Percentiles rank a stretch among this genome's conserved stretches.
Evolutionary conservation across 2,329 filamentous ascomycete genomes (phyloP).

Genomic region (Fusarium sp.): DNA sequence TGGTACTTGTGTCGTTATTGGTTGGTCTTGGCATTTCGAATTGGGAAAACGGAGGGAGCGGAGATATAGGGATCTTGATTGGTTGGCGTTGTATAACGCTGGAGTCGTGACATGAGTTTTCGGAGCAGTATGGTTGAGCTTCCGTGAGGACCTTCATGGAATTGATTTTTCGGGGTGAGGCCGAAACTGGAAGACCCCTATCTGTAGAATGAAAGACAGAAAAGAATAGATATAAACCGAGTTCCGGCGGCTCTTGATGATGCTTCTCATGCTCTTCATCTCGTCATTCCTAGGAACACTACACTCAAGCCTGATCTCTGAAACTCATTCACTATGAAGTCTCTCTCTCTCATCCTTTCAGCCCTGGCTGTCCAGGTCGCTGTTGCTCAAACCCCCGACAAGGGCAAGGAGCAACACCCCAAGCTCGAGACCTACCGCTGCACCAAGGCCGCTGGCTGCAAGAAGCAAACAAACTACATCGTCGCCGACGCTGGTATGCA

Average conservation of each 20-base stretch:
- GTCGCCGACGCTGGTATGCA: conserved; percentile 60
- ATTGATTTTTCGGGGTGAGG: neutral
- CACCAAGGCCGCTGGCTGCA: conserved; percentile 59
- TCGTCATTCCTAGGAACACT: neutral
- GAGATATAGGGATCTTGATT: conserved; percentile 22
- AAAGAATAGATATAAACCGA: conserved; percentile 17
- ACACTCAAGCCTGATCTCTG: neutral
- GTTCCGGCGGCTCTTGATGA: neutral
- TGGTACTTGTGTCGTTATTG: conserved; percentile 3
- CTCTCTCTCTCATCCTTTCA: conserved; percentile 1
- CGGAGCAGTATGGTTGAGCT: neutral
- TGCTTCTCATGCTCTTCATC: neutral
- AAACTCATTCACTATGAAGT: conserved; percentile 10
- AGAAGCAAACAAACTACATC: conserved; percentile 54
- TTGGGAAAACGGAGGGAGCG: conserved; percentile 11
- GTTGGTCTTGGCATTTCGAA: neutral
- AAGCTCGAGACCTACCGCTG: conserved; percentile 61
- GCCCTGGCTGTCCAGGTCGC: conserved; percentile 5
- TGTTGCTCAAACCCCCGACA: conserved; percentile 50
- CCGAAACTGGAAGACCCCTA: conserved; percentile 5
- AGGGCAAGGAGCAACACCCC: conserved; percentile 56
- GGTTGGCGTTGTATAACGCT: neutral
- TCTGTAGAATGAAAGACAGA: neutral
- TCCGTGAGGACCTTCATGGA: neutral
- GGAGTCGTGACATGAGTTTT: neutral